Evolutionary conservation across 2,329 filamentous ascomycete genomes (phyloP), one percentile per base, ranked within the genome.

Genomic region (Macroventuria anomochaeta): DNA sequence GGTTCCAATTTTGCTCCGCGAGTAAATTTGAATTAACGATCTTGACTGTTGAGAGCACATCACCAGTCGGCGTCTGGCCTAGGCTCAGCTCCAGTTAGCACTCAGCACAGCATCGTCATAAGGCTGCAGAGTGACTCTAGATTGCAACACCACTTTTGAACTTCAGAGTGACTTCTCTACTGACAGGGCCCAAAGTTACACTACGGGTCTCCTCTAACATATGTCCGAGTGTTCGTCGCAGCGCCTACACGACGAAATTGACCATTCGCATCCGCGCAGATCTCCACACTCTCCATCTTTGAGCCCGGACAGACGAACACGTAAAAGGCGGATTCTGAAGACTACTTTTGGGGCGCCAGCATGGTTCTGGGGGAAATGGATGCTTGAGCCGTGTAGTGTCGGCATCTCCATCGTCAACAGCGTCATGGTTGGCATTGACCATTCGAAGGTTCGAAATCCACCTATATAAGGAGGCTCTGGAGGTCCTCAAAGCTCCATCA

Each of bases 221-320:
- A 31, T 37, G 39, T 43, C 38, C 17, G 39, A 17, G 5, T 32
- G 25, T 38, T 38, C 13, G 8, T 38, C 37, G 7, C 28, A 34
- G 11, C 10, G 34, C 42, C 34, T 39, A 28, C 31, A 32, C 26
- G 26, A 39, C 13, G 42, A 33, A 28, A 29, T 12, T 2, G 11
- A 17, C 37, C 52, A 56, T 58, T 44, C 52, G 59, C 28, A 44
- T 32, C 13, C 43, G 40, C 44, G 25, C 33, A 41, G 26, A 32
- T 21, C 25, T 25, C 17, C 38, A 32, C 11, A 26, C 6, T 15
- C 11, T 15, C 32, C 5, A 15, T 23, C 12, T 29, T 21, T 20
- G 17, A 26, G 23, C 21, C n/a, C 12, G 11, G 13, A 25, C 17
- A 7, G 23, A 34, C 28, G 20, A 25, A 34, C 15, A 21, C 34